Base-by-base conservation (phyloP, 768 basidiomycete species). In the Naematelia encephala region DNA sequence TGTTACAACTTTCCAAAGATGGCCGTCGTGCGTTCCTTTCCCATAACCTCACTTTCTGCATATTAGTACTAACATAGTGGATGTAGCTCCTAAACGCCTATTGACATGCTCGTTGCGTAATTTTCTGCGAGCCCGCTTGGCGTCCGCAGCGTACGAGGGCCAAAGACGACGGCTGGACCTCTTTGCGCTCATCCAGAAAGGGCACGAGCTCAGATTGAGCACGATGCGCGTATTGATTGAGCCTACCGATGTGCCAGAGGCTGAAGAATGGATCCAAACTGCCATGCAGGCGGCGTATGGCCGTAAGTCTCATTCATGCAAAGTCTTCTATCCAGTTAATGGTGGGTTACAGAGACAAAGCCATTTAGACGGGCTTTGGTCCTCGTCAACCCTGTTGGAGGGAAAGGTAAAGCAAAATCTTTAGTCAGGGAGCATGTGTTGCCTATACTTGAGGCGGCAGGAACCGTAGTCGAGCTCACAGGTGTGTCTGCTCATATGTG, bases 321-420 rank as follows among this genome's bases (percentile, higher is more conserved):
- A n/a, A n/a, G n/a, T n/a, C n/a, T 47, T 19, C 5, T 19, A 26
- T 47, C 5, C 19, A 43, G 39, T 47, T 8, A 21, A 21, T 11
- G 46, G 5, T 21, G 10, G 25, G 11, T 11, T 19, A 1, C 28
- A 76, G 70, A 56, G 12, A 58, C 61, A 13, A 59, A 70, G 39
- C 72, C 65, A n/a, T 57, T 51, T 22, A 56, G 73, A 42, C 53
- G 61, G 51, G 62, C 77, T 2, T 51, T 75, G 23, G 39, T 78
- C 0, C 51, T 78, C 2, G 69, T 77, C 55, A 78, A 78, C 54
- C 77, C 77, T 22, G 64, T 77, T 4, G 76, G 77, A 49, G 77
- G 77, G 0, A 78, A 77, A 46, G 76, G 76, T 1, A 77, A 77
- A 50, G 68, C 70, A 2, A 64, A 56, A 39, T 56, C 51, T 5